Evolutionary conservation across 116 monocot species (phyloP).

Genomic region (Cymodocea nodosa): DNA sequence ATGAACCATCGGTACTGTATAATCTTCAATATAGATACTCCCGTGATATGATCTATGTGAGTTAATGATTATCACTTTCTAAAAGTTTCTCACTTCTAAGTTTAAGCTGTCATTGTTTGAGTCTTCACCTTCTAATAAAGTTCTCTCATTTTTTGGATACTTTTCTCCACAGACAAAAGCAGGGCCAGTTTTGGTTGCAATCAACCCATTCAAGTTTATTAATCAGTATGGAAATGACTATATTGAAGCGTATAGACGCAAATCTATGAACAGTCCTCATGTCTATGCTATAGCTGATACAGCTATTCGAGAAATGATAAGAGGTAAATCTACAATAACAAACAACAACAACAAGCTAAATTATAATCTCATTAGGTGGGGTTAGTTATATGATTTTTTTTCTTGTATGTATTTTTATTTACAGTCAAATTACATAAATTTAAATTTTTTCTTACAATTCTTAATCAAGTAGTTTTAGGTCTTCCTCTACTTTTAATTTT

Average conservation of each 20-base stretch:
- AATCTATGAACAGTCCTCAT: constrained; percentile 53
- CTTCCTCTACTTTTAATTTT: no score
- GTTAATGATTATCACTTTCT: background rate
- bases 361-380: no score
- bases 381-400: background rate
- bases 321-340: constrained; percentile 28
- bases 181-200: constrained; percentile 71
- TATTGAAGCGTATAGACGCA: constrained; percentile 57
- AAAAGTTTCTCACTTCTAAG: background rate
- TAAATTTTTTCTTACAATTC: no score
- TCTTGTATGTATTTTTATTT: no score
- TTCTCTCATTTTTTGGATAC: background rate
- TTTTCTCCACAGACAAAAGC: constrained; percentile 45
- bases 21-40: constrained; percentile 71
- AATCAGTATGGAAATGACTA: constrained; percentile 51
- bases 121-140: background rate
- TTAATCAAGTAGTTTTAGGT: no score
- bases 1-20: constrained; percentile 73
- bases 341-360: background rate
- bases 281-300: constrained; percentile 82
- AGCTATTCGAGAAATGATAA: constrained; percentile 74
- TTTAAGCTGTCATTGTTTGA: background rate
- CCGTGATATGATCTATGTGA: constrained; percentile 70
- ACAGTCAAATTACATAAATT: no score
- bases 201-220: constrained; percentile 75